Conservation (phyloP, 129 eudicot genomes). For the Centrapalus pauciflorus region DNA sequence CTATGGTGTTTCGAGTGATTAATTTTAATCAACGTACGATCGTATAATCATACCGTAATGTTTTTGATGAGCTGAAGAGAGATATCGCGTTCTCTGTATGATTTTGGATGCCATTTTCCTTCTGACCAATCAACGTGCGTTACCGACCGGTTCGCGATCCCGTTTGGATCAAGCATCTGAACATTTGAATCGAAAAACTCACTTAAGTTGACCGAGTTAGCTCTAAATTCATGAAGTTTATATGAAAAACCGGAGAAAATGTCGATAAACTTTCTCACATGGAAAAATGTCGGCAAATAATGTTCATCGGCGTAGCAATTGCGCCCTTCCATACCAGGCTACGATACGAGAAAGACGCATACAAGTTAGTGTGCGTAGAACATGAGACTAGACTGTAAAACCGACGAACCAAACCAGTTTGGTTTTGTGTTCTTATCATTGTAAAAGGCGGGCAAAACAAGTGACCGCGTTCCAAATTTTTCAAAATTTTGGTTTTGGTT, state of each 20-base stretch:
- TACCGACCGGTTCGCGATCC: constrained; percentile 85
- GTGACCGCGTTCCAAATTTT: too few relatives aligned
- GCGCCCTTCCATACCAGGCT: constrained; percentile 89
- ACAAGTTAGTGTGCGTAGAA: constrained; percentile 10
- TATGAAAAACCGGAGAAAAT: neutral
- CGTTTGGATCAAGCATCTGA: constrained; percentile 87
- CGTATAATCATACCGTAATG: constrained; percentile 51
- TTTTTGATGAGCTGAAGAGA: constrained; percentile 56
- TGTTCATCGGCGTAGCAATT: constrained; percentile 94
- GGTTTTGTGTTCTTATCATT: too few relatives aligned
- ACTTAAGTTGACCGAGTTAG: neutral
- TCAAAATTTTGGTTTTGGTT: too few relatives aligned
- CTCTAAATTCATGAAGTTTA: neutral
- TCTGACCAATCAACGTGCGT: constrained; percentile 96
- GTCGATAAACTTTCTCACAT: constrained; percentile 27
- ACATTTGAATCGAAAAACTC: neutral
- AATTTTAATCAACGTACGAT: neutral
- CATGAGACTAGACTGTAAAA: too few relatives aligned
- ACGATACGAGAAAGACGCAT: constrained; percentile 16
- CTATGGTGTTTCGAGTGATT: neutral
- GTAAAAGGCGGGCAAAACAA: too few relatives aligned
- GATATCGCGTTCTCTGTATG: constrained; percentile 56
- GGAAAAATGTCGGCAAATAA: constrained; percentile 87
- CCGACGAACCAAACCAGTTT: neutral
- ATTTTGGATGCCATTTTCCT: constrained; percentile 97